A percentile compares a stretch with the other conserved stretches of the same genome.
Evolutionary conservation across 176 grass and related monocot species (phyloP).

Genomic region (Luzula sylvatica): DNA sequence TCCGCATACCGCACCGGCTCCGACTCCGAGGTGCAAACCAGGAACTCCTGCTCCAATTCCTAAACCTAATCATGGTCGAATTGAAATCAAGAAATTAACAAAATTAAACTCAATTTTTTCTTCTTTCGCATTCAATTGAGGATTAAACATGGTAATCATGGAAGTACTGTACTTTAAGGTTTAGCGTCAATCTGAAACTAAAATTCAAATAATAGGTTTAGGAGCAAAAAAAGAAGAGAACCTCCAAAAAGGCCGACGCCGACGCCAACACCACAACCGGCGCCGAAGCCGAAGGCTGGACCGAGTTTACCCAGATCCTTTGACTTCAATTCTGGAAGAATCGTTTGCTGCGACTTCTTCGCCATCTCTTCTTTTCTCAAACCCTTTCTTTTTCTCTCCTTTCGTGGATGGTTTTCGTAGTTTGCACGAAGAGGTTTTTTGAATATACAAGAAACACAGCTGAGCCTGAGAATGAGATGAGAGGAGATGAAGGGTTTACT

Average conservation of each 20-base stretch:
- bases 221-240: constrained; percentile 11
- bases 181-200: neutral
- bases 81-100: neutral
- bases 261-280: constrained; percentile 67
- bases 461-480: too few relatives aligned
- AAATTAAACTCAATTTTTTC: too few relatives aligned
- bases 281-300: constrained; percentile 50
- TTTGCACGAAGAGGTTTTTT: too few relatives aligned
- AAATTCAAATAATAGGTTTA: neutral
- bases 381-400: neutral
- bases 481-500: too few relatives aligned
- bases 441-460: too few relatives aligned
- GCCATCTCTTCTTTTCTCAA: neutral
- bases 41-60: constrained; percentile 74
- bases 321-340: constrained; percentile 48
- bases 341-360: constrained; percentile 42
- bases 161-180: neutral
- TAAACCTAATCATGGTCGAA: constrained; percentile 34
- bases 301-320: constrained; percentile 66
- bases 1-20: constrained; percentile 68
- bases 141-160: neutral
- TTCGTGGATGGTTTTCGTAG: constrained; percentile 1
- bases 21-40: constrained; percentile 64
- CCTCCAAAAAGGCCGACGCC: constrained; percentile 66
- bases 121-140: too few relatives aligned